phyloP scores from a whole-genome alignment of 805 yeast species.

The Cyberlindnera xylosilytica region DNA sequence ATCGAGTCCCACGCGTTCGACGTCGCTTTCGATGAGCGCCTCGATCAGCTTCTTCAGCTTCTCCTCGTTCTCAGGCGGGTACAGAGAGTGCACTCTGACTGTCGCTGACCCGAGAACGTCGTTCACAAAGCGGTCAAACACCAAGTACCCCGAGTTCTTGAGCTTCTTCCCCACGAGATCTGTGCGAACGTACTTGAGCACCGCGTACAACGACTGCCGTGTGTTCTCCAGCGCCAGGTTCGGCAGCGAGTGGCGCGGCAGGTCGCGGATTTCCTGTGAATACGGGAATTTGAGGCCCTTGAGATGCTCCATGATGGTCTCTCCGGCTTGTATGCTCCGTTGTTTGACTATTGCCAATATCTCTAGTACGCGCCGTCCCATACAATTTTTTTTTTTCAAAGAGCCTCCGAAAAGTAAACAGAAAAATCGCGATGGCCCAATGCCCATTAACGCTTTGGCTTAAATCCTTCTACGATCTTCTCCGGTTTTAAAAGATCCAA shows the following conservation, averaged over 20 bases:
- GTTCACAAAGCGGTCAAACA: conserved; percentile 20
- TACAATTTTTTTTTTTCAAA: not conserved
- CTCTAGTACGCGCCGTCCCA: conserved; percentile 1
- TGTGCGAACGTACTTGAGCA: conserved; percentile 22
- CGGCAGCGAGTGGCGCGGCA: conserved; percentile 19
- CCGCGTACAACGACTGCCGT: conserved; percentile 21
- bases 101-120: conserved; percentile 14
- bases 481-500: too few species aligned
- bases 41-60: conserved; percentile 18
- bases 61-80: conserved; percentile 25
- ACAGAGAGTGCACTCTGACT: conserved; percentile 12
- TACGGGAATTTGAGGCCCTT: conserved; percentile 22
- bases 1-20: conserved; percentile 12
- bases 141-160: conserved; percentile 13
- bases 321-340: too few species aligned
- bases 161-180: conserved; percentile 20
- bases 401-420: conserved; percentile 9
- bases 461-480: too few species aligned
- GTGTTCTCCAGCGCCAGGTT: conserved; percentile 20
- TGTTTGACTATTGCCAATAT: too few species aligned
- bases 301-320: conserved; percentile 13
- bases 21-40: conserved; percentile 6
- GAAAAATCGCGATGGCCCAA: not conserved
- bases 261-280: conserved; percentile 18
- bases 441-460: not conserved